Evolutionary conservation across 2,329 filamentous ascomycete genomes (phyloP).

Genomic region (Xylariaceae sp.): DNA sequence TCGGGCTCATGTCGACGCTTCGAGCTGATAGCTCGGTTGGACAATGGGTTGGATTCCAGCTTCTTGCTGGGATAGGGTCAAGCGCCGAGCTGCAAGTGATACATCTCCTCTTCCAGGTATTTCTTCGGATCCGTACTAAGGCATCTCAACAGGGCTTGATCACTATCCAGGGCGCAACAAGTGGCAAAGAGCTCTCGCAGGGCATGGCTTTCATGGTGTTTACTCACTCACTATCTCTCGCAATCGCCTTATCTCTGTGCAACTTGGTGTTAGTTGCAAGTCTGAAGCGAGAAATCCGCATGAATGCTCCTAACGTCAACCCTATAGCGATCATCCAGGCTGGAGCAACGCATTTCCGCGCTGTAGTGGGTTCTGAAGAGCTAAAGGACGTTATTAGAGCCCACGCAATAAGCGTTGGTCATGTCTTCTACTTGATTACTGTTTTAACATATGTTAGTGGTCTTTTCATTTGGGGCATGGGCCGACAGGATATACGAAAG

Average conservation of each 20-base stretch:
- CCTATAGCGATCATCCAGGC: slow-evolving; percentile 37
- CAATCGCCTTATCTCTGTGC: slow-evolving; percentile 7
- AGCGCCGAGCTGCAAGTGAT: slow-evolving; percentile 7
- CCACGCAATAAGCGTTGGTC: slow-evolving; percentile 38
- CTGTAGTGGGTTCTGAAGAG: slow-evolving; percentile 29
- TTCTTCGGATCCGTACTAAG: not conserved
- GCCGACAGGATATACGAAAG: too few species aligned
- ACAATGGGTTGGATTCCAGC: slow-evolving; percentile 12
- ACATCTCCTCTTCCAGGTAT: not conserved
- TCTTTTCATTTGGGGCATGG: too few species aligned
- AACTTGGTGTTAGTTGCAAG: slow-evolving; percentile 31
- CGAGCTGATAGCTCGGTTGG: slow-evolving; percentile 1
- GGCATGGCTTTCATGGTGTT: slow-evolving; percentile 17
- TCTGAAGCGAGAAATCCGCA: slow-evolving; percentile 31
- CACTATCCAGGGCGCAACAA: slow-evolving; percentile 2
- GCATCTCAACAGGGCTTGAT: slow-evolving; percentile 6
- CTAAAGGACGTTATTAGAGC: slow-evolving; percentile 38
- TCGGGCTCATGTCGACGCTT: too few species aligned
- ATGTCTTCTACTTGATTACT: slow-evolving; percentile 37
- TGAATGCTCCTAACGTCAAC: slow-evolving; percentile 31
- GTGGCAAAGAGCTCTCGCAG: slow-evolving; percentile 4
- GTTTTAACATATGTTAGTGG: too few species aligned
- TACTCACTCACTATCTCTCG: slow-evolving; percentile 11
- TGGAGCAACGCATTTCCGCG: slow-evolving; percentile 40
- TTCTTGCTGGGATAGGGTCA: slow-evolving; percentile 5